A percentile compares a stretch with the other conserved stretches of the same genome.
These are phyloP conservation scores for Stereocaulon alpinum DNA, from an alignment of 495 filamentous ascomycete species.

Conservation along the genomic window DNA sequence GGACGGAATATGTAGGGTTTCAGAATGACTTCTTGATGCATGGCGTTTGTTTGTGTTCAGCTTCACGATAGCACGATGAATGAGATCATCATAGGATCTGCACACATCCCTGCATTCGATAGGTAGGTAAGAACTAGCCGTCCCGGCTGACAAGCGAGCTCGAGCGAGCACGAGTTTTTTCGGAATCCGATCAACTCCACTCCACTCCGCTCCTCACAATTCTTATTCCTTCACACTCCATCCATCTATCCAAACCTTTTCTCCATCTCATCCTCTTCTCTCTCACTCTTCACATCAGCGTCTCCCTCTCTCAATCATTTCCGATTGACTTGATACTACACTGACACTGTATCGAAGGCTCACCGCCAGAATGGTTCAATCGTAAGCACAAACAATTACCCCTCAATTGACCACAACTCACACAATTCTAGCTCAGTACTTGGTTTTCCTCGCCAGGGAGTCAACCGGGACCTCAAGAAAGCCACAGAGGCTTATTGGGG, in stretches of 20 bases:
- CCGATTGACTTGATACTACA: background rate
- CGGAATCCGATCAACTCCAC: background rate
- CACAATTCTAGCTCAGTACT: conserved; percentile 45
- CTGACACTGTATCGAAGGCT: conserved; percentile 8
- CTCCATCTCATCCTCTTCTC: background rate
- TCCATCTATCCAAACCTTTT: background rate
- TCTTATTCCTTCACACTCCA: background rate
- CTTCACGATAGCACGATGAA: background rate
- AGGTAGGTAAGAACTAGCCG: background rate
- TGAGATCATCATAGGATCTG: background rate
- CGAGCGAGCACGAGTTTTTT: background rate
- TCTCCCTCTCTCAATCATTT: background rate
- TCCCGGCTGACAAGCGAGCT: background rate
- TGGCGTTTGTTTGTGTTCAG: background rate
- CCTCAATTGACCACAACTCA: background rate
- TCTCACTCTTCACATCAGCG: no score
- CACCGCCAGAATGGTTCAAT: conserved; percentile 67
- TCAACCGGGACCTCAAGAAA: conserved; percentile 98
- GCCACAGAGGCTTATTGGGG: conserved; percentile 96
- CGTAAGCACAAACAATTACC: conserved; percentile 36
- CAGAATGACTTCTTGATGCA: background rate
- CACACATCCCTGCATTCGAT: background rate
- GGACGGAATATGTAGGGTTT: background rate
- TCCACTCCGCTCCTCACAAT: background rate
- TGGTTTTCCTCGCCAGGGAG: conserved; percentile 91